Base-by-base conservation (phyloP, 345 rosid species). In the Hibiscus syriacus region DNA sequence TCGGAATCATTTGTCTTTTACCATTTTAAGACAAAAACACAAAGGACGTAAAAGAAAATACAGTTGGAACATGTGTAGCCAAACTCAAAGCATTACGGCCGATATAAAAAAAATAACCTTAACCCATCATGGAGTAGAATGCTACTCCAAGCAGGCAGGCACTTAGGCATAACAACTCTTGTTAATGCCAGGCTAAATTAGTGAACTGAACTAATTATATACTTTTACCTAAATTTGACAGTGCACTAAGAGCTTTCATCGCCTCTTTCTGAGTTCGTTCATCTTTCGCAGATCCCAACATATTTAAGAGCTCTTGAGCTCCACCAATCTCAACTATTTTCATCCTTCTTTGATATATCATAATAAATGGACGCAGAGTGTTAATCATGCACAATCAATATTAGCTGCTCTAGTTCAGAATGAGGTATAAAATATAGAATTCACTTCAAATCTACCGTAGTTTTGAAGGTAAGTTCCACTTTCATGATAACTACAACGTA, bases 291-390 rank as follows among this genome's bases (percentile, higher is more conserved):
- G 64, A 66, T 66, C 61, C 87, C 79, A 89, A 78, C 98, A 93
- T 93, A 59, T 78, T 74, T 49, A 89, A 59, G 75, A 93, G 90
- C 78, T 86, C 88, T 72, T 89, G 85, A 71, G 84, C 96, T 48
- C 96, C 97, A 77, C 97, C 96, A 69, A 86, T 74, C 79, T 87
- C 90, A 64, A 93, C 92, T 76, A 91, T 85, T 76, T 86, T 87
- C 95, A 87, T 89, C 75, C 99, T 91, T 68, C 89, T 87, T 69
- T 86, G 86, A 81, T 91, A 96, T 91, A 71, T 36, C 11, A 52
- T 73, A 64, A 55, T 4, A 63, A 61, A 70, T 9, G 30, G 73
- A 20, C 56, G 36, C 25, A 67, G 16, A 50, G 67, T 32, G 57
- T 38, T 16, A 64, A 3, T 36, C 14, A 36, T 67, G 70, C 60